Base-by-base conservation (phyloP, 352 stramenopile species). In the Discostella stelligera region DNA sequence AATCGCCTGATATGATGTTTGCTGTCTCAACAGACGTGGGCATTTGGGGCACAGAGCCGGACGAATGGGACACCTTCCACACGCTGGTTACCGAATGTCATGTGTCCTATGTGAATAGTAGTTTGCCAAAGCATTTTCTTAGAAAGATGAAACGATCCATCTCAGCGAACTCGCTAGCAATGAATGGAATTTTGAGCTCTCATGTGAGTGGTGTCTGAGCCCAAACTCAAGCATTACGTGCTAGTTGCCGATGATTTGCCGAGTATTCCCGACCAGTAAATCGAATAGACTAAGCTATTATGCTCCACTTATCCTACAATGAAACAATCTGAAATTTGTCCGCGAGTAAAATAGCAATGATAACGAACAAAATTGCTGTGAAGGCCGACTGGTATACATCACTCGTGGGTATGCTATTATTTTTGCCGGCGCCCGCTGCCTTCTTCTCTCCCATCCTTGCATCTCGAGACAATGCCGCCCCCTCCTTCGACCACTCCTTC, bases 401-500 rank as follows among this genome's bases (percentile, higher is more conserved):
- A 21, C 49, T 21, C 1, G n/a, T 23, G 11, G 6, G n/a, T 23
- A 18, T 23, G n/a, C 49, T 8, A 18, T 23, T 9, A 16, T 23
- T 18, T 9, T 9, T 23, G 1, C 25, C 49, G 14, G 13, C n/a
- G 1, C 14, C 18, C 18, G 2, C 50, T 18, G 6, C 18, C 18
- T 63, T 21, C 60, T 66, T 75, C 71, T 74, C 55, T 56, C 74
- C 14, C 66, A 76, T 67, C 30, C 52, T 78, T 32, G 52, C 77
- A 7, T 58, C 52, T 44, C 87, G 73, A 54, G 81, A 82, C 53
- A 66, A 53, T 32, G 77, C 74, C 16, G 75, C 83, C 54, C 87
- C 82, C 72, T 89, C 85, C 55, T 90, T 91, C 20, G 83, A 89
- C 82, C 82, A 93, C 1, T 82, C 64, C 46, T 92, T 91, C 18